A percentile compares a stretch with the other conserved stretches of the same genome.
phyloP scores from a whole-genome alignment of 192 early-diverging fungal species.

The Haplosporangium gracile region DNA sequence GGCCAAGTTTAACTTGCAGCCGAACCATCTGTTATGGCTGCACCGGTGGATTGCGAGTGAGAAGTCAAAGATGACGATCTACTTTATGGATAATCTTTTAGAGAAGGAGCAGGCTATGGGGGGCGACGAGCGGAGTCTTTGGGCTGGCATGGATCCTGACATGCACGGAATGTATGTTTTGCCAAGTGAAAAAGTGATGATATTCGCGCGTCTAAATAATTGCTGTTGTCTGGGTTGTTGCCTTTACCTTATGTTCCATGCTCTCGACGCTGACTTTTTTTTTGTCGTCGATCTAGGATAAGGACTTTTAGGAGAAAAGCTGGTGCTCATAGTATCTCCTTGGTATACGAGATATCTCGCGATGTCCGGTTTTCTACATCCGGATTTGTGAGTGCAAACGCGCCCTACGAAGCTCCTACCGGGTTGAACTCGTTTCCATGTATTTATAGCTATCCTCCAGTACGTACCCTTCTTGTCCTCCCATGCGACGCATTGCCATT shows the following conservation, averaged over 20 bases:
- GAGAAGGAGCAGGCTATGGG: conserved; percentile 59
- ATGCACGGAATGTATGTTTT: conserved; percentile 61
- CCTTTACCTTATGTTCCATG: too few species aligned
- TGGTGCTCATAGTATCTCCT: conserved; percentile 58
- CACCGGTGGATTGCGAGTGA: conserved; percentile 58
- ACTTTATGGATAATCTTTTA: conserved; percentile 62
- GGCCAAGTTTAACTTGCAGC: conserved; percentile 55
- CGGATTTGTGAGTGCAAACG: conserved; percentile 58
- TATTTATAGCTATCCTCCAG: conserved; percentile 66
- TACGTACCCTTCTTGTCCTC: conserved; percentile 22
- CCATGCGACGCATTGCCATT: not conserved
- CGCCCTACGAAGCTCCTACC: conserved; percentile 62
- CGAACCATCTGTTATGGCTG: conserved; percentile 59
- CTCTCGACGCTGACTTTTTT: not conserved
- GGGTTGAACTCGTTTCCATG: conserved; percentile 68
- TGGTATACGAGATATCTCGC: conserved; percentile 60
- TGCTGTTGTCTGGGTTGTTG: not conserved
- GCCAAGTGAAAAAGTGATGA: not conserved
- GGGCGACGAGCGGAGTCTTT: conserved; percentile 59
- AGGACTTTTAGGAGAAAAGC: conserved; percentile 59
- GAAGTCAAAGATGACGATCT: conserved; percentile 65
- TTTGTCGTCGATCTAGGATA: conserved; percentile 42
- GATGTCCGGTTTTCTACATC: conserved; percentile 56
- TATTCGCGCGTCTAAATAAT: not conserved
- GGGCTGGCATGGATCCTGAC: conserved; percentile 61